A percentile compares a stretch with the other conserved stretches of the same genome.
These are phyloP conservation scores for Hippophae gyantsensis DNA, from an alignment of 306 rosid species.

Conservation along the genomic window DNA sequence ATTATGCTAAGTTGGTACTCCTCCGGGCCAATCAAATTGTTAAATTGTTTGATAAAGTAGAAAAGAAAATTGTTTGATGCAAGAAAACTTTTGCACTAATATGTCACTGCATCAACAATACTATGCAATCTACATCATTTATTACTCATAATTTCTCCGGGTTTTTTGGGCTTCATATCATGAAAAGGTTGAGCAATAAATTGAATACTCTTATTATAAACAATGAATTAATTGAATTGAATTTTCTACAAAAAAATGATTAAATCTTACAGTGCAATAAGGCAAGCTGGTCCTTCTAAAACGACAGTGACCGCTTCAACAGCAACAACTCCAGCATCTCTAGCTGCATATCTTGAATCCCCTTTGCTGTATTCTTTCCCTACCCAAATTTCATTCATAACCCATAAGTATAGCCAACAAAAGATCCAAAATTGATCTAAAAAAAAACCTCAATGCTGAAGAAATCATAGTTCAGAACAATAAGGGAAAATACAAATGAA, in stretches of 20 bases:
- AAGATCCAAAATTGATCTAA: not conserved
- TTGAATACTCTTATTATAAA: no score
- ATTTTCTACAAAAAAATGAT: not conserved
- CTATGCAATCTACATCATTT: no score
- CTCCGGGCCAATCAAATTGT: no score
- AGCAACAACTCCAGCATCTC: conserved; percentile 60
- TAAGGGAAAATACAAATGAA: not conserved
- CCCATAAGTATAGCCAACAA: conserved; percentile 8
- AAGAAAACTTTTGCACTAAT: no score
- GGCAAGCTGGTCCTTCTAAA: conserved; percentile 79
- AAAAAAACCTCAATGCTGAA: not conserved
- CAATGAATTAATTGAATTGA: not conserved
- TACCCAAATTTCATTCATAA: conserved; percentile 17
- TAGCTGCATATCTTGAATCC: conserved; percentile 78
- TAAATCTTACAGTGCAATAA: conserved; percentile 68
- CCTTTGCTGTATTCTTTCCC: conserved; percentile 99
- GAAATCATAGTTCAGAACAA: not conserved
- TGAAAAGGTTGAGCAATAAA: no score
- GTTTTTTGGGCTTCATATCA: no score
- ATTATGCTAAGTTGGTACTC: no score
- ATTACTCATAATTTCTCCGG: no score
- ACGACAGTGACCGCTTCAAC: conserved; percentile 71
- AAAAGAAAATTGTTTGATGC: no score
- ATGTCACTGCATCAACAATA: no score
- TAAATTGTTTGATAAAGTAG: no score